Percentiles rank a stretch among this genome's conserved stretches.
These are phyloP conservation scores for Cystobasidium pallidum DNA, from an alignment of 1,284 basidiomycete species.

Conservation along the genomic window DNA sequence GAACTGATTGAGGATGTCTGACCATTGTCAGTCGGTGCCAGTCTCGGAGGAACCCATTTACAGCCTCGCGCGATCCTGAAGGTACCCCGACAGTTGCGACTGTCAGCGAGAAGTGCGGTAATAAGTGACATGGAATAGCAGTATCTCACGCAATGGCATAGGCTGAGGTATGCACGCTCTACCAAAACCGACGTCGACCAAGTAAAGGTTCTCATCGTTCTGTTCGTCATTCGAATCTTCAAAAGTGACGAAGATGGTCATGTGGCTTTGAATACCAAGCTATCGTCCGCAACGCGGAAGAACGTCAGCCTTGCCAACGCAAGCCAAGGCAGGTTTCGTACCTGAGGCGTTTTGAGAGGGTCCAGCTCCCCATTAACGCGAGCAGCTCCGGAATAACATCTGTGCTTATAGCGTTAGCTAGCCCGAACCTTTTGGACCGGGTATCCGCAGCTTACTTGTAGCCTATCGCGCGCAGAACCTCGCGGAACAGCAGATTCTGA, in stretches of 20 bases:
- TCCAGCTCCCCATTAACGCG: conserved; percentile 22
- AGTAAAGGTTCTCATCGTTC: conserved; percentile 33
- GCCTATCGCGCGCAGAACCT: conserved; percentile 36
- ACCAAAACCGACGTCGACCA: conserved; percentile 39
- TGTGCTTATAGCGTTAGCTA: background rate
- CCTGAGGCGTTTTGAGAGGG: conserved; percentile 6
- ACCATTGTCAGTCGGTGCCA: conserved; percentile 20
- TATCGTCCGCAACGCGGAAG: background rate
- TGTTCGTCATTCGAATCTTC: conserved; percentile 11
- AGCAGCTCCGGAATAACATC: conserved; percentile 31
- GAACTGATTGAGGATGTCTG: conserved; percentile 22
- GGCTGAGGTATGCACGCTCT: conserved; percentile 14
- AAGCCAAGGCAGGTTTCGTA: background rate
- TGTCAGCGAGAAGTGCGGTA: background rate
- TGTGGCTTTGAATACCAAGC: conserved; percentile 29
- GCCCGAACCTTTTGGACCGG: background rate
- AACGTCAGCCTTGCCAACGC: background rate
- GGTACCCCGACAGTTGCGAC: background rate
- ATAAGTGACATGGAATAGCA: too few species aligned
- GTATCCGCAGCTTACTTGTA: conserved; percentile 11
- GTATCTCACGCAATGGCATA: conserved; percentile 33
- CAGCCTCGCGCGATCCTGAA: background rate
- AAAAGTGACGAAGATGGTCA: conserved; percentile 32
- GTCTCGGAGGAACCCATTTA: conserved; percentile 25
- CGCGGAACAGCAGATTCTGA: conserved; percentile 35